Evolutionary conservation across 2,329 filamentous ascomycete genomes (phyloP), one percentile per base, ranked within the genome.

Genomic region (Aspergillus versicolor): DNA sequence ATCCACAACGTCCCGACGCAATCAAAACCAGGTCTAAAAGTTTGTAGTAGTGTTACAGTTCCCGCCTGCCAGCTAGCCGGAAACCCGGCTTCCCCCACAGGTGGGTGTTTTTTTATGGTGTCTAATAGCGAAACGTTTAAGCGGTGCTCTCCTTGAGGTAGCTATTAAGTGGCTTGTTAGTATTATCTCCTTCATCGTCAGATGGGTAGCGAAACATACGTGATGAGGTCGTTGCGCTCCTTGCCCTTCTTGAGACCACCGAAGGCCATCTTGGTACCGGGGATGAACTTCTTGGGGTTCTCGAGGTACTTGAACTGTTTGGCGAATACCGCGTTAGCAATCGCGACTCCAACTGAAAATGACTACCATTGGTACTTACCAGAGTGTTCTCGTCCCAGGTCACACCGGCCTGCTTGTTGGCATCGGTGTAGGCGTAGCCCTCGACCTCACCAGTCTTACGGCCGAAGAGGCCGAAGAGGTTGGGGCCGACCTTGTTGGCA

Each of bases 271-370:
- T 97, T 99, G 83, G 94, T 99, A 70, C 94, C 94, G 70, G 94
- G 94, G 67, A 99, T 97, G 88, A 92, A 99, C 87, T 97, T 97
- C 89, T 99, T 99, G 82, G 94, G 94, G 89, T 97, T 97, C 87
- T 99, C 94, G 74, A 99, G 92, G 88, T 99, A 99, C 68, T 88
- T 85, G 82, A 96, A 97, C 90, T 92, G 70, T 48, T 64, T 11
- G 41, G 30, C 17, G 30, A 19, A 49, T 30, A 32, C 12, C 48
- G 34, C 41, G 41, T 68, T 61, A 65, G 65, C 41, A 58, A 30
- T 24, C 3, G 12, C 11, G 6, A 37, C 38, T 21, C 19, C 42
- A 17, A 8, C 6, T 8, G 17, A 21, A 30, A 7, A 13, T 21
- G 5, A 11, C 24, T 3, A 34, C 12, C 12, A 45, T 11, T n/a